Evolutionary conservation across 106 monocot species (phyloP).

Genomic region (Allium cepa): DNA sequence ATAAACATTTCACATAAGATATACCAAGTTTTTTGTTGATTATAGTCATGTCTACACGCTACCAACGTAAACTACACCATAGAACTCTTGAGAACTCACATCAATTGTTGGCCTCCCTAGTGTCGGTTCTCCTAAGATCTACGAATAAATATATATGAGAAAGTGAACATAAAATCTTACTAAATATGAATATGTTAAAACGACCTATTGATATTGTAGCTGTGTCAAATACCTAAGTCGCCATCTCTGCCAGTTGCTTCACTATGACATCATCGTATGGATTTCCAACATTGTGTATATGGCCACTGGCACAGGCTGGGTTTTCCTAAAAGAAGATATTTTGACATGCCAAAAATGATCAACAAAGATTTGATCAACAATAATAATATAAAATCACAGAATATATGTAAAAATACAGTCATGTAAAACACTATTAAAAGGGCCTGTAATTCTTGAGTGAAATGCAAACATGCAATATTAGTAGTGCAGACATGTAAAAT

Average conservation of each 20-base stretch:
- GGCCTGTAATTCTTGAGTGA: too few species aligned
- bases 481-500: too few species aligned
- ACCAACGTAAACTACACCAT: conserved; percentile 73
- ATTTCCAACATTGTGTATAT: conserved; percentile 69
- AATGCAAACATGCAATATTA: too few species aligned
- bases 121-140: conserved; percentile 46
- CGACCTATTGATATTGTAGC: too few species aligned
- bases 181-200: neutral
- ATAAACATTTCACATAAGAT: too few species aligned
- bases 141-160: conserved; percentile 40
- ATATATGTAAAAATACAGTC: too few species aligned
- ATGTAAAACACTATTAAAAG: too few species aligned
- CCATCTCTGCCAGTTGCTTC: conserved; percentile 58
- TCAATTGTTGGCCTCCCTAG: conserved; percentile 45
- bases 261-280: conserved; percentile 70
- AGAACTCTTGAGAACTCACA: conserved; percentile 63
- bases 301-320: conserved; percentile 51
- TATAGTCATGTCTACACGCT: conserved; percentile 77
- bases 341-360: too few species aligned
- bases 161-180: neutral
- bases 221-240: too few species aligned
- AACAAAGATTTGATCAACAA: too few species aligned
- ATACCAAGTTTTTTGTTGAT: conserved; percentile 35
- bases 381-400: too few species aligned
- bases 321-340: conserved; percentile 34